Base-by-base conservation (phyloP, 148 eudicot species). In the Heliosperma pusillum region DNA sequence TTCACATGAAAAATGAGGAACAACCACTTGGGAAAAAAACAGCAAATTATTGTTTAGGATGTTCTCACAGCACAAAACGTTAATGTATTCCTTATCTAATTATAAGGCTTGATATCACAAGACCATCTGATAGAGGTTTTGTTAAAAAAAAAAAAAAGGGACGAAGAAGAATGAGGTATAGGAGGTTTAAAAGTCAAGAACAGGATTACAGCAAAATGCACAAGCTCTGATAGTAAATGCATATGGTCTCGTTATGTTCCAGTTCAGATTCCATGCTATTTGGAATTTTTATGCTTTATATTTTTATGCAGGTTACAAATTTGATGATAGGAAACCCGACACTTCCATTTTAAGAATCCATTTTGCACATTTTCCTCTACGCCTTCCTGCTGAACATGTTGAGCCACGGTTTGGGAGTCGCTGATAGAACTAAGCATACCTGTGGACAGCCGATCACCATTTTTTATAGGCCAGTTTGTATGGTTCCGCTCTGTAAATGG, bases 281-380 rank as follows among this genome's bases (percentile, higher is more conserved):
- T 12, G 12, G 42, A 42, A 1, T 56, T 60, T 67, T 59, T 7
- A 24, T 25, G 33, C 20, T 71, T 45, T 71, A 33, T n/a, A 7
- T 21, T 30, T 33, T 16, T 73, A 52, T 76, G 77, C 93, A 94
- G 98, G 96, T 65, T 94, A 94, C 86, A 86, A 90, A 77, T 94
- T 94, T 73, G 98, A 94, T 64, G 88, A 94, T 75, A 89, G 85
- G 79, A 91, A 91, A 69, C 86, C 89, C 0, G 89, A 91, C 4
- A 81, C 97, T 63, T 81, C 93, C 7, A 78, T 78, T 60, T 47
- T 94, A 74, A 85, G 69, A 82, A 86, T 94, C 72, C 87, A 85
- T 65, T 91, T 91, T 77, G 98, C 97, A 21, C 91, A 94, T 80
- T 94, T 94, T 73, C 98, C 98, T 10, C 90, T 94, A 66, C 88